Percentiles rank a stretch among this genome's conserved stretches.
Conservation (phyloP, 768 basidiomycete species). For the Suillus fuscotomentosus region DNA sequence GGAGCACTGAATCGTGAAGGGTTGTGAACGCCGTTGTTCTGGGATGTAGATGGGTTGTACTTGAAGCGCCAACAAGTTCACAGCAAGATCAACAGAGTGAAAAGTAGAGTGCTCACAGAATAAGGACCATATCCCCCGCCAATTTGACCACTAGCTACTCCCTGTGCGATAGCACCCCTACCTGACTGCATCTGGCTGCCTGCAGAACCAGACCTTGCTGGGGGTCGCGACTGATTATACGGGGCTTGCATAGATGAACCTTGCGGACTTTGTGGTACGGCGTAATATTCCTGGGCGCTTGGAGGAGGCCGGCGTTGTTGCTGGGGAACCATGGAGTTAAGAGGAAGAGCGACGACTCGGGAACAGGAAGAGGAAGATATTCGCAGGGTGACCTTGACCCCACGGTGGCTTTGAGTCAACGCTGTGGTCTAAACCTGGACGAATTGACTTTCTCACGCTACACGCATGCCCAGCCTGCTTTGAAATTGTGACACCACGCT, state of each 20-base stretch:
- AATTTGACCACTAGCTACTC: slow-evolving; percentile 78
- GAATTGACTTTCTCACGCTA: slow-evolving; percentile 15
- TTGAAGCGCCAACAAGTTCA: slow-evolving; percentile 22
- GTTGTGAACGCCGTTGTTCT: slow-evolving; percentile 43
- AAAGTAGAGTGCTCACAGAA: slow-evolving; percentile 51
- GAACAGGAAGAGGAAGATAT: slow-evolving; percentile 14
- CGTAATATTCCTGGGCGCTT: slow-evolving; percentile 56
- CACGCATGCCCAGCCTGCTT: neutral
- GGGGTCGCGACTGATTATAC: slow-evolving; percentile 18
- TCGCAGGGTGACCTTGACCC: slow-evolving; percentile 10
- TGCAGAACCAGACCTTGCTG: slow-evolving; percentile 28
- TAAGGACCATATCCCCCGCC: slow-evolving; percentile 85
- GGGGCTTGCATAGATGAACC: slow-evolving; percentile 32
- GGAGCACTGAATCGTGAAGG: slow-evolving; percentile 58
- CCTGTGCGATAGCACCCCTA: slow-evolving; percentile 62
- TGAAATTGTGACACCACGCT: neutral
- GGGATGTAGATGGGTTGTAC: slow-evolving; percentile 54
- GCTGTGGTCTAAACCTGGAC: slow-evolving; percentile 18
- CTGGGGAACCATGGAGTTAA: slow-evolving; percentile 27
- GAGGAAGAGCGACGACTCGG: slow-evolving; percentile 4
- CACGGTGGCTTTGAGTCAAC: slow-evolving; percentile 16
- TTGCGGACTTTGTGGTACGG: slow-evolving; percentile 64
- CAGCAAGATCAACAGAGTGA: slow-evolving; percentile 3
- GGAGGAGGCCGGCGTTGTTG: slow-evolving; percentile 42
- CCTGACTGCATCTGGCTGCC: slow-evolving; percentile 33